These are phyloP conservation scores for Elsinoe perseae DNA, from an alignment of 2,329 filamentous ascomycete species.

Conservation along the genomic window DNA sequence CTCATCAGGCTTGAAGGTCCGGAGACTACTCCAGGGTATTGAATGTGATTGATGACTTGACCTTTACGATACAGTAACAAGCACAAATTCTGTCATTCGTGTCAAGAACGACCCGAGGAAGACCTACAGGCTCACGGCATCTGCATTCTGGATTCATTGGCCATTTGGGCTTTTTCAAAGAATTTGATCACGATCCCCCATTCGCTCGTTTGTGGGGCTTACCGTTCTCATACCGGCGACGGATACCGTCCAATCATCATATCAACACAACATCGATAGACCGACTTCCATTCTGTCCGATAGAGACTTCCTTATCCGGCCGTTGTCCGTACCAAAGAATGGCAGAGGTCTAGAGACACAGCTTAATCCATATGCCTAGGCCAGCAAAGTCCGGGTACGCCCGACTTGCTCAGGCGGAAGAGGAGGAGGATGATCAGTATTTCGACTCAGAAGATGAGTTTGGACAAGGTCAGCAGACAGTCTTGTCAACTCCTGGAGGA, in stretches of 20 bases:
- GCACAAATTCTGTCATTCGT: not conserved
- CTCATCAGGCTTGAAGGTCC: not conserved
- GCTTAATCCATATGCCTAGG: constrained; percentile 24
- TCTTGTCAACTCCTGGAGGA: constrained; percentile 13
- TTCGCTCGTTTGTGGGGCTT: constrained; percentile 3
- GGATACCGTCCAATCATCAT: constrained; percentile 6
- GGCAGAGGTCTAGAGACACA: constrained; percentile 10
- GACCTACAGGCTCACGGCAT: no score
- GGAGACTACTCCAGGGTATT: not conserved
- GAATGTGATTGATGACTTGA: not conserved
- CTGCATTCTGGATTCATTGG: no score
- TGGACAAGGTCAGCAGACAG: constrained; percentile 23
- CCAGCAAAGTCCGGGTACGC: constrained; percentile 45
- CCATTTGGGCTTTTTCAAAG: no score
- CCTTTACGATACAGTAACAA: not conserved
- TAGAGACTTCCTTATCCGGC: constrained; percentile 1
- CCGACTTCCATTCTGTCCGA: not conserved
- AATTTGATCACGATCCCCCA: not conserved
- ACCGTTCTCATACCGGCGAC: constrained; percentile 3
- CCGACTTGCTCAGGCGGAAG: constrained; percentile 46
- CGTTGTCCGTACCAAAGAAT: constrained; percentile 9
- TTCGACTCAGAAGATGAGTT: constrained; percentile 34
- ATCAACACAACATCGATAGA: constrained; percentile 12
- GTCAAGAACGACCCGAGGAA: not conserved
- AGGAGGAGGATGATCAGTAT: constrained; percentile 35